These are phyloP conservation scores for Pleodorina starrii DNA, from an alignment of 139 green algal species.

Conservation along the genomic window DNA sequence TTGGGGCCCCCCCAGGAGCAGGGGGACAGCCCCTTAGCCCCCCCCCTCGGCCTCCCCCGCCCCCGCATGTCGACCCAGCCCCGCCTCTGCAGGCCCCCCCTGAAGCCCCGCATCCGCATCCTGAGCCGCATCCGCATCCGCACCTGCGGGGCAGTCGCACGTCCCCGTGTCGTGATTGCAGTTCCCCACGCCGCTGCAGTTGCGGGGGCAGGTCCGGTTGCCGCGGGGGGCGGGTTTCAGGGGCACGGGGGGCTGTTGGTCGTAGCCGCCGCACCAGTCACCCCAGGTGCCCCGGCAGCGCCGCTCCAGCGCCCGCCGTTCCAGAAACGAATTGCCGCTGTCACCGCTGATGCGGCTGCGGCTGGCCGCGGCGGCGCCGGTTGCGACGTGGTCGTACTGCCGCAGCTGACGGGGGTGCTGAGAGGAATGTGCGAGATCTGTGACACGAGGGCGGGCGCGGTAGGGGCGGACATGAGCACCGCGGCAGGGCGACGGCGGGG, in stretches of 20 bases:
- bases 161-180: conserved; percentile 69
- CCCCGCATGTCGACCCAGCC: too few relatives aligned
- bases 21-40: too few relatives aligned
- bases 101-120: too few relatives aligned
- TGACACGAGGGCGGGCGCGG: too few relatives aligned
- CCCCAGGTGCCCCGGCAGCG: conserved; percentile 1
- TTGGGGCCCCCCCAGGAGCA: too few relatives aligned
- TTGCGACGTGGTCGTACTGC: not conserved
- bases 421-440: too few relatives aligned
- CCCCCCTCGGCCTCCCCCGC: too few relatives aligned
- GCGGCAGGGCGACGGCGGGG: too few relatives aligned
- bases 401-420: not conserved
- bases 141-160: conserved; percentile 69
- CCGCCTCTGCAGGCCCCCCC: too few relatives aligned
- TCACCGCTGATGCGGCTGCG: not conserved
- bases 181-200: conserved; percentile 66
- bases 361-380: not conserved
- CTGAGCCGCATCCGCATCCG: too few relatives aligned
- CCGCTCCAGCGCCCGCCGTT: conserved; percentile 1
- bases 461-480: too few relatives aligned
- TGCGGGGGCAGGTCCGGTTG: conserved; percentile 38
- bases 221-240: conserved; percentile 19
- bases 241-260: not conserved
- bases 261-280: conserved; percentile 36
- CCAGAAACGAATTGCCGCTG: not conserved